phyloP scores from a whole-genome alignment of 2,329 filamentous ascomycete genomes.

The Cryphonectria japonica region DNA sequence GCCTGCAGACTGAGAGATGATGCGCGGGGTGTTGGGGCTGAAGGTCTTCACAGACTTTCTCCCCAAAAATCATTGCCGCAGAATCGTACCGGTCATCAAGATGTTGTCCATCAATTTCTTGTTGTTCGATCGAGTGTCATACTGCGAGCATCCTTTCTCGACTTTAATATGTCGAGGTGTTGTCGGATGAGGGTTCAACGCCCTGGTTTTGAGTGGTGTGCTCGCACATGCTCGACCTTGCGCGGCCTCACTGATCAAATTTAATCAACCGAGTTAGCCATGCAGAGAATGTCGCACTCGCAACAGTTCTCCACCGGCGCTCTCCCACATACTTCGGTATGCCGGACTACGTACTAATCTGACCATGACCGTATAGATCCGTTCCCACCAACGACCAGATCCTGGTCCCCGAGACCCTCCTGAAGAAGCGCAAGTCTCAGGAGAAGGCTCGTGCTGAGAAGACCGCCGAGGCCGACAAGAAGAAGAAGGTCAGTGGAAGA shows the following conservation, averaged over 20 bases:
- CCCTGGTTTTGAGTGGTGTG: conserved; percentile 20
- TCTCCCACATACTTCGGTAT: conserved; percentile 66
- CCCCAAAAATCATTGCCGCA: conserved; percentile 76
- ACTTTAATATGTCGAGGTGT: conserved; percentile 61
- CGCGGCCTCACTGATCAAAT: conserved; percentile 77
- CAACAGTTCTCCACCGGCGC: conserved; percentile 94
- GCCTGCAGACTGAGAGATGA: conserved; percentile 62
- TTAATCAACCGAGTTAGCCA: conserved; percentile 79
- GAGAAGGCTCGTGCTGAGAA: conserved; percentile 97
- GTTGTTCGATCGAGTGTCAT: conserved; percentile 14
- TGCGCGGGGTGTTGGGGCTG: conserved; percentile 77
- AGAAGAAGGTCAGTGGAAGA: conserved; percentile 76
- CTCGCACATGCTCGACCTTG: conserved; percentile 29
- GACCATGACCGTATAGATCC: conserved; percentile 65
- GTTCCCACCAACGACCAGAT: conserved; percentile 95
- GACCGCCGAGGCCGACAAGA: conserved; percentile 77
- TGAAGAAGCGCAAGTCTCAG: conserved; percentile 99
- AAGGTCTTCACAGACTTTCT: conserved; percentile 65
- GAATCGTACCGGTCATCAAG: conserved; percentile 33
- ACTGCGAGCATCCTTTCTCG: conserved; percentile 54
- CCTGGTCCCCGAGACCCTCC: conserved; percentile 97
- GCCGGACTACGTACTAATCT: conserved; percentile 82
- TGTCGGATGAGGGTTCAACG: conserved; percentile 71
- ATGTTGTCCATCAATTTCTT: neutral
- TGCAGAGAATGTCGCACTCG: conserved; percentile 88